phyloP scores from a whole-genome alignment of 192 early-diverging fungal genomes.

The Linnemannia exigua region DNA sequence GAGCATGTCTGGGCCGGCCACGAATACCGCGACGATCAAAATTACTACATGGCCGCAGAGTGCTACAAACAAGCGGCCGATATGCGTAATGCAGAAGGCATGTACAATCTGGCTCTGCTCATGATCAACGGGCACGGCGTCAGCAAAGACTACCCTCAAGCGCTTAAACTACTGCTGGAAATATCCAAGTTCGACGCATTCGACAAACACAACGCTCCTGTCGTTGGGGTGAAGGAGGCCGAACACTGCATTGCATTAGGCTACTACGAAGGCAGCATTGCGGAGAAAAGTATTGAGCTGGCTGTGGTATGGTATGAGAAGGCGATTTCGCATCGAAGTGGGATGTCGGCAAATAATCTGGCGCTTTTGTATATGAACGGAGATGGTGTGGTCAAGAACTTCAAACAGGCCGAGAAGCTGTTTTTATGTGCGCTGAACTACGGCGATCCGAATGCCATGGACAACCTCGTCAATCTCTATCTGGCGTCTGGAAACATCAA shows the following conservation, averaged over 20 bases:
- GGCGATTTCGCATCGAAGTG: conserved; percentile 41
- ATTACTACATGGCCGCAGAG: conserved; percentile 39
- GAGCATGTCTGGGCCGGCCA: conserved; percentile 49
- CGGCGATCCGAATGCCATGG: conserved; percentile 50
- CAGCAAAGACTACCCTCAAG: conserved; percentile 43
- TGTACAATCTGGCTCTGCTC: conserved; percentile 49
- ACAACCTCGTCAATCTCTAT: conserved; percentile 42
- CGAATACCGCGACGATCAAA: conserved; percentile 42
- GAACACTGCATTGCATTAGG: conserved; percentile 43
- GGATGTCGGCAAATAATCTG: conserved; percentile 48
- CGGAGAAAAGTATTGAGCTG: conserved; percentile 37
- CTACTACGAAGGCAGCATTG: conserved; percentile 37
- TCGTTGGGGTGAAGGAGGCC: conserved; percentile 43
- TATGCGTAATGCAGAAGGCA: conserved; percentile 48
- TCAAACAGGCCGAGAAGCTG: conserved; percentile 43
- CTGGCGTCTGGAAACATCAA: conserved; percentile 41
- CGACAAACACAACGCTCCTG: conserved; percentile 44
- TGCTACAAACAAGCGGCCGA: conserved; percentile 46
- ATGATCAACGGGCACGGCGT: conserved; percentile 44
- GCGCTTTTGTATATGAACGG: conserved; percentile 44
- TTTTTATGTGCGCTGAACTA: conserved; percentile 49
- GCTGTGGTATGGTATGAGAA: conserved; percentile 46
- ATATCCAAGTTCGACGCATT: conserved; percentile 47
- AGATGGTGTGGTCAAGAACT: conserved; percentile 45
- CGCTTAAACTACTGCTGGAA: conserved; percentile 43